Conservation (phyloP, 495 filamentous ascomycete species). For the Penicillium waksmanii region DNA sequence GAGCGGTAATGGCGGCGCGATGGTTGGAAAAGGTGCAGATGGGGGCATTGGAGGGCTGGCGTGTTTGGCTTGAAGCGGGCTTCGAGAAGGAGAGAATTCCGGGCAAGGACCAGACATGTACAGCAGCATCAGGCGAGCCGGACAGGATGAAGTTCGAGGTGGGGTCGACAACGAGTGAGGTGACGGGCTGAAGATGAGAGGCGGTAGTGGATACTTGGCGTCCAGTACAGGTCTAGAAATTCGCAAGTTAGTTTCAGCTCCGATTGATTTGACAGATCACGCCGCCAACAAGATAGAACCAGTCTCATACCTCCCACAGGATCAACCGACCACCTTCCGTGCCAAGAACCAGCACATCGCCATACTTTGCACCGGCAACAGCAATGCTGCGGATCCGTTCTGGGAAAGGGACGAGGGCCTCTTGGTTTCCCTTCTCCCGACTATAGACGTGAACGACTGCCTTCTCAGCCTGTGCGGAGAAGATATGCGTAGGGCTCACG, state of each 20-base stretch:
- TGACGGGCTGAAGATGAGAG: slow-evolving; percentile 85
- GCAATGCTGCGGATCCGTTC: slow-evolving; percentile 79
- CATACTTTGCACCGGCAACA: slow-evolving; percentile 60
- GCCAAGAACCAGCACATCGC: slow-evolving; percentile 77
- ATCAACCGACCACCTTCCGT: slow-evolving; percentile 84
- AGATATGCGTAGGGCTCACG: slow-evolving; percentile 81
- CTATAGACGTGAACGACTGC: slow-evolving; percentile 91
- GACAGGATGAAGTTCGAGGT: slow-evolving; percentile 81
- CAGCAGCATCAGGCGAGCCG: slow-evolving; percentile 84
- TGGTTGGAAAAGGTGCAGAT: slow-evolving; percentile 77
- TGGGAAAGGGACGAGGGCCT: slow-evolving; percentile 81
- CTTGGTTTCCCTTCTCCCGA: slow-evolving; percentile 79
- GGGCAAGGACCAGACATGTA: slow-evolving; percentile 86
- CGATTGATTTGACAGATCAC: slow-evolving; percentile 12
- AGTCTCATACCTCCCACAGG: slow-evolving; percentile 81
- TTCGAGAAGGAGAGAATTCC: slow-evolving; percentile 69
- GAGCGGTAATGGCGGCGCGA: slow-evolving; percentile 72
- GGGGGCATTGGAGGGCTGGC: slow-evolving; percentile 52
- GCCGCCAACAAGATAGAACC: not conserved
- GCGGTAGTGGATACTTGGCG: slow-evolving; percentile 84
- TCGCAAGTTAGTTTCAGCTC: slow-evolving; percentile 12
- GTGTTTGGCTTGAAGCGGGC: slow-evolving; percentile 36
- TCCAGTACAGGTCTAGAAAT: slow-evolving; percentile 74
- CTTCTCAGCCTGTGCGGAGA: slow-evolving; percentile 87
- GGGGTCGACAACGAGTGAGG: slow-evolving; percentile 70